Percentiles rank a stretch among this genome's conserved stretches.
These are phyloP conservation scores for Aphanomyces cochlioides DNA, from an alignment of 352 stramenopile genomes.

Conservation along the genomic window DNA sequence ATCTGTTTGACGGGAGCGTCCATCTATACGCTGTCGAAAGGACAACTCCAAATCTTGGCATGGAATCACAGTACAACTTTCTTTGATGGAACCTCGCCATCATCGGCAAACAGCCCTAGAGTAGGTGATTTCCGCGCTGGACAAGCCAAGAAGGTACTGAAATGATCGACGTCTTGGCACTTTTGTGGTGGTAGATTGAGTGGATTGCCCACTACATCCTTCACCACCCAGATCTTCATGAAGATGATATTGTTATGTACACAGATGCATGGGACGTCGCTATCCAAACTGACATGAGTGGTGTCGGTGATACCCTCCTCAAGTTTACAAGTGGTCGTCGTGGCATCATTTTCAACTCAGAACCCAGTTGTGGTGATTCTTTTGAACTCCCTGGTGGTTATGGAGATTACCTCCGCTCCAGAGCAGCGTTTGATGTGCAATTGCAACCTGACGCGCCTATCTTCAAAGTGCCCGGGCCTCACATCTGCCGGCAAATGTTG, in stretches of 20 bases:
- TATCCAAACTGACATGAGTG: not conserved
- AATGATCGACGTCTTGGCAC: not conserved
- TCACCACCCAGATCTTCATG: constrained; percentile 11
- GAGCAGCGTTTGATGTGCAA: not conserved
- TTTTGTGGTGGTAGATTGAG: not conserved
- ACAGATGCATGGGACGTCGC: constrained; percentile 29
- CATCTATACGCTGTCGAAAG: constrained; percentile 6
- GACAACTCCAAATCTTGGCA: constrained; percentile 13
- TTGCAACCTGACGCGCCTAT: not conserved
- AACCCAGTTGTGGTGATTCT: constrained; percentile 26
- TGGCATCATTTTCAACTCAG: constrained; percentile 27
- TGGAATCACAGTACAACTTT: constrained; percentile 27
- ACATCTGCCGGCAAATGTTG: constrained; percentile 21
- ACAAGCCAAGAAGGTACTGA: constrained; percentile 26
- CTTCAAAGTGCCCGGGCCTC: not conserved
- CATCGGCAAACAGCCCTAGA: constrained; percentile 1
- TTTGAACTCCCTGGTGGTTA: constrained; percentile 6
- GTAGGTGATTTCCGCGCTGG: constrained; percentile 14
- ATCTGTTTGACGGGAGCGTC: constrained; percentile 21
- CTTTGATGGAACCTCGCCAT: constrained; percentile 22
- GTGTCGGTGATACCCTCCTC: constrained; percentile 7
- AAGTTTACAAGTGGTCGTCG: constrained; percentile 7
- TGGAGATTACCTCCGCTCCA: constrained; percentile 17
- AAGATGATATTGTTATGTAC: constrained; percentile 28
- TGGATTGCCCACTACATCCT: constrained; percentile 27